phyloP scores from a whole-genome alignment of 805 yeast species.

The Lipomyces orientalis region DNA sequence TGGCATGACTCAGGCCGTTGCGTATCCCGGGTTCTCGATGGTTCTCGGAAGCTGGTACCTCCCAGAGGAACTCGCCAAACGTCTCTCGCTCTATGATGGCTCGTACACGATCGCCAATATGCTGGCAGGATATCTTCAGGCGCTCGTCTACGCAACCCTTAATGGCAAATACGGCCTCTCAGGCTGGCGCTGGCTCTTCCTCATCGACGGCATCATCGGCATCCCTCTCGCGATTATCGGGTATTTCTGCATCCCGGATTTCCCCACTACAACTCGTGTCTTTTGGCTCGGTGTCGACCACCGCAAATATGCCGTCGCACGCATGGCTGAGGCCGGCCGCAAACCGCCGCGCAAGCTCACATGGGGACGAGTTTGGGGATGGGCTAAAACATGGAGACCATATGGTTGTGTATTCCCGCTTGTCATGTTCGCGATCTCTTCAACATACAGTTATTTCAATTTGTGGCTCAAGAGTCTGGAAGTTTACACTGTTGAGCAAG shows the following conservation, averaged over 20 bases:
- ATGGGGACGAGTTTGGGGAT: constrained; percentile 12
- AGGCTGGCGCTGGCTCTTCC: constrained; percentile 50
- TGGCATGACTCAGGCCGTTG: constrained; percentile 45
- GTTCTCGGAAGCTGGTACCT: constrained; percentile 61
- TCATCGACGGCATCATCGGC: constrained; percentile 53
- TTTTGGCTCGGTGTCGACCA: constrained; percentile 17
- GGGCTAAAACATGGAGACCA: constrained; percentile 22
- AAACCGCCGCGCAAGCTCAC: constrained; percentile 21
- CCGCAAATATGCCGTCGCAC: constrained; percentile 11
- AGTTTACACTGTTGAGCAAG: constrained; percentile 39
- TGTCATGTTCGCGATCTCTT: constrained; percentile 18
- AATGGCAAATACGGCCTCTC: constrained; percentile 38
- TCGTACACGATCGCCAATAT: constrained; percentile 52
- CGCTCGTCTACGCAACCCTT: constrained; percentile 49
- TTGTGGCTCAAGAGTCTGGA: constrained; percentile 44
- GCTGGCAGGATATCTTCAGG: constrained; percentile 61
- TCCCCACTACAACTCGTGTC: constrained; percentile 25
- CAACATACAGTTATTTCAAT: constrained; percentile 39
- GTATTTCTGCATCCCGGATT: constrained; percentile 24
- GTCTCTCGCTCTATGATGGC: constrained; percentile 22
- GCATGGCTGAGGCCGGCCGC: constrained; percentile 28
- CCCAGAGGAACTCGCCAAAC: constrained; percentile 55
- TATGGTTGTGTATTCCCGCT: constrained; percentile 20
- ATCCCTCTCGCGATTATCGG: constrained; percentile 26
- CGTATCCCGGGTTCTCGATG: constrained; percentile 55